These are phyloP conservation scores for Nothophaeocryptopus gaeumannii DNA, from an alignment of 2,329 filamentous ascomycete species.

Conservation along the genomic window DNA sequence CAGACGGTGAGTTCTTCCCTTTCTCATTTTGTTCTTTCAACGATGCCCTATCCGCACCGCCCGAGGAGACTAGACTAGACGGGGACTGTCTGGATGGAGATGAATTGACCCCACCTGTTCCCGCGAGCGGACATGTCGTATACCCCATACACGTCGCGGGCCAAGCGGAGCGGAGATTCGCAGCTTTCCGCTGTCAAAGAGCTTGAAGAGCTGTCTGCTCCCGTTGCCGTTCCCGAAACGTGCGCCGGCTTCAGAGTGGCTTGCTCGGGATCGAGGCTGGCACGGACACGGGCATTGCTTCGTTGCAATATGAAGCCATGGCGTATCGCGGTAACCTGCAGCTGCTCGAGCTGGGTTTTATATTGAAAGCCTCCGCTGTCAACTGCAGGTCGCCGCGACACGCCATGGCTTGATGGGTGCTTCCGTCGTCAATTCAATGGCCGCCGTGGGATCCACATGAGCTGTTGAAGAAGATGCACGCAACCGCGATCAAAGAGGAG, in stretches of 20 bases:
- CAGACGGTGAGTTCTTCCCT: constrained; percentile 49
- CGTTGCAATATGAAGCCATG: background rate
- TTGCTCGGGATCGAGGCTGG: constrained; percentile 1
- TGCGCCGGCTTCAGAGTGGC: no score
- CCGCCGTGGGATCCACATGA: no score
- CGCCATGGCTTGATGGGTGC: background rate
- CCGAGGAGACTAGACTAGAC: background rate
- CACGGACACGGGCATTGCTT: background rate
- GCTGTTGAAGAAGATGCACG: no score
- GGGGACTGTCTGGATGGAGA: no score
- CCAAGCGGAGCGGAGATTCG: no score
- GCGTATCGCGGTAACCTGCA: constrained; percentile 1
- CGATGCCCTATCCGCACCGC: background rate
- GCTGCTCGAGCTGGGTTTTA: background rate
- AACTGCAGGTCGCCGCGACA: no score
- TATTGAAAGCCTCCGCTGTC: no score
- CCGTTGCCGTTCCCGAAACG: background rate
- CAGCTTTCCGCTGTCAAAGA: constrained; percentile 11
- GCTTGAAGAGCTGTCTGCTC: constrained; percentile 3
- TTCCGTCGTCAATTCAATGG: constrained; percentile 7
- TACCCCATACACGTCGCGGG: no score
- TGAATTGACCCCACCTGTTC: background rate
- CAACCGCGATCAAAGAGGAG: no score
- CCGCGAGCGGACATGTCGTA: no score
- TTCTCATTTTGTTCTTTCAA: background rate